phyloP scores from a whole-genome alignment of 2,329 filamentous ascomycete genomes.

The Amauroascus niger region DNA sequence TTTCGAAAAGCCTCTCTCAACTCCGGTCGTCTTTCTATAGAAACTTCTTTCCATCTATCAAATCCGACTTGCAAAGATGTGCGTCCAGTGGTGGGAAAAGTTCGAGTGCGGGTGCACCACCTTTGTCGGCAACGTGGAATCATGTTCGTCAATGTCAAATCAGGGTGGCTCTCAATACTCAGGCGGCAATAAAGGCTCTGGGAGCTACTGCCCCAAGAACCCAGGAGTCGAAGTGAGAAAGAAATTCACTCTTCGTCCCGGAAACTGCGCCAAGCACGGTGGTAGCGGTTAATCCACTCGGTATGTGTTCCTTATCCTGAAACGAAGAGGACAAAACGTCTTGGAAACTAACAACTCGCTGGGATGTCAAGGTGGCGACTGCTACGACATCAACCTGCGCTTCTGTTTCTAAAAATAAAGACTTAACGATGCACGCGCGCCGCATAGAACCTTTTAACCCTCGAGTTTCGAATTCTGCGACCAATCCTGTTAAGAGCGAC shows the following conservation, averaged over 20 bases:
- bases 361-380: background rate
- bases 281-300: background rate
- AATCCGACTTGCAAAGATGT: constrained; percentile 9
- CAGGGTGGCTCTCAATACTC: background rate
- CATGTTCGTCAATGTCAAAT: background rate
- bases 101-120: constrained; percentile 16
- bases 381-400: too few relatives aligned
- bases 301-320: background rate
- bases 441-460: background rate
- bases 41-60: background rate
- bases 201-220: background rate
- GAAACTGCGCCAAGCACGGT: constrained; percentile 7
- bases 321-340: too few relatives aligned
- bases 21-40: too few relatives aligned
- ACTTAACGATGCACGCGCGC: background rate
- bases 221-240: background rate
- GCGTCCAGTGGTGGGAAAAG: constrained; percentile 15
- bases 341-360: background rate
- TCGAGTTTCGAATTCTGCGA: constrained; percentile 7
- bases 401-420: too few relatives aligned
- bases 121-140: constrained; percentile 2
- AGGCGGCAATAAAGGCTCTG: background rate
- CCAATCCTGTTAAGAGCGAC: background rate
- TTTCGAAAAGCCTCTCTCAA: too few relatives aligned
- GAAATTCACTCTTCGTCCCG: background rate